A percentile compares a stretch with the other conserved stretches of the same genome.
phyloP scores from a whole-genome alignment of 257 asterid genomes.

The Thymus quinquecostatus region DNA sequence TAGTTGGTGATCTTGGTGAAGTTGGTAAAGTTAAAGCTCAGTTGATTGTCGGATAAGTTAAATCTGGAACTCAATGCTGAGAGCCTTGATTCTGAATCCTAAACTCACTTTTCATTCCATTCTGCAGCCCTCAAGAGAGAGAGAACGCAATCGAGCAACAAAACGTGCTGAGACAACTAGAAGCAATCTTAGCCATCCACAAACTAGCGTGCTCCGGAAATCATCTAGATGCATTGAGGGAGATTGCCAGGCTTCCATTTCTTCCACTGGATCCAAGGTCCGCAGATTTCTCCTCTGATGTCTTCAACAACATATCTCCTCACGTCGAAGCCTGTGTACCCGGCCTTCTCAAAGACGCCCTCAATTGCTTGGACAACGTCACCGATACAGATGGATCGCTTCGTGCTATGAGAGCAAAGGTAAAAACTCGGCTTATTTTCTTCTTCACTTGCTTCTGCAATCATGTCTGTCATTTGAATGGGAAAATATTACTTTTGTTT shows the following conservation, averaged over 20 bases:
- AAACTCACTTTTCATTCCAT: constrained; percentile 6
- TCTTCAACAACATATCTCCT: constrained; percentile 64
- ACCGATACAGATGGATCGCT: constrained; percentile 90
- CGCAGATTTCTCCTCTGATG: constrained; percentile 56
- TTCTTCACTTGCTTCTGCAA: neutral
- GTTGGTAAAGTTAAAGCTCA: neutral
- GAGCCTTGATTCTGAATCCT: neutral
- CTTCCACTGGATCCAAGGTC: constrained; percentile 90
- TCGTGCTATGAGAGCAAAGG: constrained; percentile 90
- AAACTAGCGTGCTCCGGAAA: constrained; percentile 70
- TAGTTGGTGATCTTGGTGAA: neutral
- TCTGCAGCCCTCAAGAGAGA: constrained; percentile 86
- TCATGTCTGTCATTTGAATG: neutral
- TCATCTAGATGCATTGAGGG: constrained; percentile 81
- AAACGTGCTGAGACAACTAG: constrained; percentile 61
- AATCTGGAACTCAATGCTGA: no score
- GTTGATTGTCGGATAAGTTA: neutral
- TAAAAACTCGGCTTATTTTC: constrained; percentile 22
- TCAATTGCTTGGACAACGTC: constrained; percentile 75
- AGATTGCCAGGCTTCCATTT: constrained; percentile 90
- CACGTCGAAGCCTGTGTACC: constrained; percentile 95
- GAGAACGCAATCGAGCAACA: constrained; percentile 79
- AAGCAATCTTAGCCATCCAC: no score
- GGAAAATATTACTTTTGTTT: neutral
- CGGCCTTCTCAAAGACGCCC: constrained; percentile 83